phyloP scores from a whole-genome alignment of 345 rosid species.

The Hirschfeldia incana region DNA sequence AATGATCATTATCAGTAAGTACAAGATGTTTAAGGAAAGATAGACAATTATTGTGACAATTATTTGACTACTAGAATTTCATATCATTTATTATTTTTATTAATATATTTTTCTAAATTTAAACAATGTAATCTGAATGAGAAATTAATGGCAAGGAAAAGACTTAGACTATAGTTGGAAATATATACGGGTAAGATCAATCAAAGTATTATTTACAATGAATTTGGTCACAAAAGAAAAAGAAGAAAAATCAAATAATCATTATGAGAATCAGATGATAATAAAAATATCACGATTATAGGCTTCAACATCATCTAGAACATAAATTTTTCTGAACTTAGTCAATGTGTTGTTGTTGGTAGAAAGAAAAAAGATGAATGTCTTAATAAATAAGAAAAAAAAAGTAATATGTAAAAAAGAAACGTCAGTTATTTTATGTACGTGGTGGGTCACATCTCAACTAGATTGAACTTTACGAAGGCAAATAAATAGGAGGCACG shows the following conservation, averaged over 20 bases:
- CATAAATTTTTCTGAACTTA: background rate
- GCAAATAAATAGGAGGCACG: background rate
- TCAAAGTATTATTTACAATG: background rate
- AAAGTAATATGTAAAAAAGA: background rate
- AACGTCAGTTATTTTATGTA: background rate
- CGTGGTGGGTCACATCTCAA: background rate
- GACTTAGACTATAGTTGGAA: background rate
- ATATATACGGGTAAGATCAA: background rate
- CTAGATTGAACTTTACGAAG: background rate
- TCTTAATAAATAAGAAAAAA: background rate
- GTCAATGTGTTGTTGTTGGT: background rate
- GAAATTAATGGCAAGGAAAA: background rate
- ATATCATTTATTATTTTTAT: too few relatives aligned
- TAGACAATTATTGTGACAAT: too few relatives aligned
- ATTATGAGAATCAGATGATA: background rate
- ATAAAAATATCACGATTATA: background rate
- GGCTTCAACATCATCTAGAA: too few relatives aligned
- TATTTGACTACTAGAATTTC: too few relatives aligned
- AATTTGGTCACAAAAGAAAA: background rate
- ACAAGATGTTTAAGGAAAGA: too few relatives aligned
- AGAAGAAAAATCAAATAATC: background rate
- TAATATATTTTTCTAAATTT: too few relatives aligned
- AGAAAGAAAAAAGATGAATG: background rate
- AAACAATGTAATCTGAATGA: too few relatives aligned
- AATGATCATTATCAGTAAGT: too few relatives aligned